These are phyloP conservation scores for Vararia minispora DNA, from an alignment of 768 basidiomycete species.

Conservation along the genomic window DNA sequence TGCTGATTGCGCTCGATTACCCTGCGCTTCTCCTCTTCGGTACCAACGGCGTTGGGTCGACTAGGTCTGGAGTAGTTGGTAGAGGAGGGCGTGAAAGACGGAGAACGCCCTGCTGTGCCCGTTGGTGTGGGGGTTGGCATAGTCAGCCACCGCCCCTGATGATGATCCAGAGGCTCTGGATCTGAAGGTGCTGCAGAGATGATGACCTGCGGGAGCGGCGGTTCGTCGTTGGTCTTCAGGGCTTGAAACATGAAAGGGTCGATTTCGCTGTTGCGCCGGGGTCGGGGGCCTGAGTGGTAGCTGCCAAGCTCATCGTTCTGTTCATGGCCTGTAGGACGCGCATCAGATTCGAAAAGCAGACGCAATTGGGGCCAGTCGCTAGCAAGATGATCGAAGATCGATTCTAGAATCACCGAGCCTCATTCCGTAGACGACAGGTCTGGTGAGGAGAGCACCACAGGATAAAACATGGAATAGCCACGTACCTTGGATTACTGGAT, in stretches of 20 bases:
- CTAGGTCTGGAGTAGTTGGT: constrained; percentile 59
- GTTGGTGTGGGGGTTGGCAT: constrained; percentile 16
- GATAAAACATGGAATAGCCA: no score
- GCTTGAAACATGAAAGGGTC: constrained; percentile 14
- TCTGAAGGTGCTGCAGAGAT: constrained; percentile 32
- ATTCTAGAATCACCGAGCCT: no score
- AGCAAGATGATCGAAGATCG: no score
- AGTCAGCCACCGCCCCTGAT: constrained; percentile 2
- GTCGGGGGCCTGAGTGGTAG: no score
- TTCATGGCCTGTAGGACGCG: no score
- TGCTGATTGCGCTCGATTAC: constrained; percentile 51
- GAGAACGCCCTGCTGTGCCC: constrained; percentile 23
- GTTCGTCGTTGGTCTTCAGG: constrained; percentile 1
- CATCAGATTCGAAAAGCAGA: no score
- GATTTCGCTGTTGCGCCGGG: constrained; percentile 2
- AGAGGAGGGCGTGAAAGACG: constrained; percentile 32
- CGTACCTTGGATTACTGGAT: no score
- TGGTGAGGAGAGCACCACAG: no score
- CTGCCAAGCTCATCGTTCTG: no score
- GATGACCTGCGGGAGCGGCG: constrained; percentile 40
- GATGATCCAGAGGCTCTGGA: background rate
- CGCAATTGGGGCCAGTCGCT: no score
- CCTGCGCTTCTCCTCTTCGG: constrained; percentile 28
- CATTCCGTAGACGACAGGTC: no score
- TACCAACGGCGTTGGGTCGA: constrained; percentile 29